Conservation (phyloP, 371 early-diverging fungal genomes). For the Apophysomyces trapeziformis region DNA sequence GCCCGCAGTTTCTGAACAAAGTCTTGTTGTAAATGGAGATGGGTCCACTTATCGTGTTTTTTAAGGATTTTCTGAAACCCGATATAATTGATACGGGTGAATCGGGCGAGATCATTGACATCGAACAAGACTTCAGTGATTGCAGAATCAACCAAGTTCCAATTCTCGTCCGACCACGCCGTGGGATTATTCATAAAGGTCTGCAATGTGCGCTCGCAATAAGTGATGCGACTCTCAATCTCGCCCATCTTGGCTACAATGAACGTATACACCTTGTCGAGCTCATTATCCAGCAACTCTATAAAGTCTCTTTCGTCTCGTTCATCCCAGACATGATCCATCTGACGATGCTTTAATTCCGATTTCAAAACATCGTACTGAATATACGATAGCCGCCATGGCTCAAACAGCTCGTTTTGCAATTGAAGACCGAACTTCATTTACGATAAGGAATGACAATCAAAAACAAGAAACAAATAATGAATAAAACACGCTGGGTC, state of each 20-base stretch:
- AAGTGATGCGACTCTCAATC: constrained; percentile 68
- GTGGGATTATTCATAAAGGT: constrained; percentile 18
- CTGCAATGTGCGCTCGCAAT: constrained; percentile 68
- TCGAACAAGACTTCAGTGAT: constrained; percentile 56
- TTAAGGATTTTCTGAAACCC: constrained; percentile 89
- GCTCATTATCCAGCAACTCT: constrained; percentile 69
- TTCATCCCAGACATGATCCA: constrained; percentile 56
- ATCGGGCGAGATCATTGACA: constrained; percentile 83
- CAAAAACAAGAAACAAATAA: constrained; percentile 6
- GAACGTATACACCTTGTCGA: constrained; percentile 88
- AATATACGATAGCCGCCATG: constrained; percentile 50
- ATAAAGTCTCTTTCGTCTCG: constrained; percentile 79
- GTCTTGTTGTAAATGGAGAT: constrained; percentile 71
- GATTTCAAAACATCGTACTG: constrained; percentile 41
- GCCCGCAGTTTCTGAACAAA: constrained; percentile 71
- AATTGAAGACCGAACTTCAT: constrained; percentile 21
- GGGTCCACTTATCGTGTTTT: constrained; percentile 79
- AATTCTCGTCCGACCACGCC: constrained; percentile 13
- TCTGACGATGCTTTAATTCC: constrained; percentile 37
- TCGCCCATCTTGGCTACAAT: constrained; percentile 78
- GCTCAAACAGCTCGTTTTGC: constrained; percentile 37
- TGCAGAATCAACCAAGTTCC: constrained; percentile 25
- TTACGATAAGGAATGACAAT: neutral
- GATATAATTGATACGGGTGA: constrained; percentile 85
- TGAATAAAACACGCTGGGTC: neutral